Percentiles rank a stretch among this genome's conserved stretches.
Conservation (phyloP, 108 stramenopile species). For the Nannochloropsis gaditana region DNA sequence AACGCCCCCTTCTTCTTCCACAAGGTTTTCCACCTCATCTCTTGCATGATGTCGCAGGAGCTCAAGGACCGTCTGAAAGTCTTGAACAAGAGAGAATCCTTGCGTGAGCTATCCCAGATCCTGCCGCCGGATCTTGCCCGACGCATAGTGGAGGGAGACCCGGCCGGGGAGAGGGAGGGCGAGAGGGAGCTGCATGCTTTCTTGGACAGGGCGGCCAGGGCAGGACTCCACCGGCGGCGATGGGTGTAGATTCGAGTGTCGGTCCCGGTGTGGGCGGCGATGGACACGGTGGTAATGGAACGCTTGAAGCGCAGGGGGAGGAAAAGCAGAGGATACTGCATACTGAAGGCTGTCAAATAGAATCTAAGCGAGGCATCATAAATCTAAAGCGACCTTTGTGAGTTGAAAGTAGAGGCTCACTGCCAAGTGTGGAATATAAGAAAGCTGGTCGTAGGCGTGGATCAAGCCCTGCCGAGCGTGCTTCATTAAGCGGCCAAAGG, state of each 20-base stretch:
- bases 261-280: too few species aligned
- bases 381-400: too few species aligned
- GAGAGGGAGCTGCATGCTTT: background rate
- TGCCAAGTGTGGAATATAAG: too few species aligned
- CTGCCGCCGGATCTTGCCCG: background rate
- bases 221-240: background rate
- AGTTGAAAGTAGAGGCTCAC: too few species aligned
- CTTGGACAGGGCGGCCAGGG: background rate
- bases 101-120: background rate
- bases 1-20: constrained; percentile 11
- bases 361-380: too few species aligned
- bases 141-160: background rate
- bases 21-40: constrained; percentile 13
- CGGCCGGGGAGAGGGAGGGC: background rate
- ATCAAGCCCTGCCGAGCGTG: too few species aligned
- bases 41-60: constrained; percentile 11
- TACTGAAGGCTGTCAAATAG: too few species aligned
- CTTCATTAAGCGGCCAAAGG: too few species aligned
- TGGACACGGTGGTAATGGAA: too few species aligned
- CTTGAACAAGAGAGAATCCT: background rate
- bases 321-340: too few species aligned
- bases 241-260: background rate
- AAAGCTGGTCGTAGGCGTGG: too few species aligned
- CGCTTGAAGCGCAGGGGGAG: too few species aligned
- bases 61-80: background rate